A percentile compares a stretch with the other conserved stretches of the same genome.
Conservation (phyloP, 179 eudicot species). For the Silene coronaria region DNA sequence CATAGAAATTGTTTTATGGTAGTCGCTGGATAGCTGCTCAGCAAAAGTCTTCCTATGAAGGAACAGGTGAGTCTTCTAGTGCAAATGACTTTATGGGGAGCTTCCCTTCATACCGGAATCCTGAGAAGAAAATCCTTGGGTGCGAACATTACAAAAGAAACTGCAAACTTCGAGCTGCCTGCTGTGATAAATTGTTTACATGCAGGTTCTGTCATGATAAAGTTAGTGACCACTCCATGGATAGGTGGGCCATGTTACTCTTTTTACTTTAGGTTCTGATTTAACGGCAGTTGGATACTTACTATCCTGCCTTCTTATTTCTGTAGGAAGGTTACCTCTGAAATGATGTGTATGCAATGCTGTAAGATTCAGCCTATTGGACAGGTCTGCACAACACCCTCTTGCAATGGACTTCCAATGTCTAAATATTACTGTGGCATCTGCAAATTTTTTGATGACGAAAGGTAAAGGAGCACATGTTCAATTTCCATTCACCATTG, state of each 20-base stretch:
- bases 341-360: slow-evolving; percentile 93
- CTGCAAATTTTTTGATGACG: slow-evolving; percentile 91
- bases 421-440: slow-evolving; percentile 75
- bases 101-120: slow-evolving; percentile 64
- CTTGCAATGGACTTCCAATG: slow-evolving; percentile 71
- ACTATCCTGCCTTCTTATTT: not conserved
- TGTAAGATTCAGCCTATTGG: slow-evolving; percentile 80
- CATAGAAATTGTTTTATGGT: slow-evolving; percentile 17
- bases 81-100: slow-evolving; percentile 49
- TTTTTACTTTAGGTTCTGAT: not conserved
- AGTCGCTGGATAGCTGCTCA: slow-evolving; percentile 98
- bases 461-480: slow-evolving; percentile 40
- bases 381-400: slow-evolving; percentile 61
- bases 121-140: slow-evolving; percentile 51
- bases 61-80: slow-evolving; percentile 41
- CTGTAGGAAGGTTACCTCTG: slow-evolving; percentile 77
- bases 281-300: slow-evolving; percentile 9
- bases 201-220: slow-evolving; percentile 96
- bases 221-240: slow-evolving; percentile 97
- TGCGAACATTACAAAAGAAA: slow-evolving; percentile 82
- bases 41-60: slow-evolving; percentile 61
- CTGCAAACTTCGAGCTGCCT: slow-evolving; percentile 80
- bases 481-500: slow-evolving; percentile 1
- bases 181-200: slow-evolving; percentile 70
- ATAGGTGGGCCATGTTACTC: slow-evolving; percentile 45